phyloP scores from a whole-genome alignment of 345 rosid genomes.

The Anacardium occidentale region DNA sequence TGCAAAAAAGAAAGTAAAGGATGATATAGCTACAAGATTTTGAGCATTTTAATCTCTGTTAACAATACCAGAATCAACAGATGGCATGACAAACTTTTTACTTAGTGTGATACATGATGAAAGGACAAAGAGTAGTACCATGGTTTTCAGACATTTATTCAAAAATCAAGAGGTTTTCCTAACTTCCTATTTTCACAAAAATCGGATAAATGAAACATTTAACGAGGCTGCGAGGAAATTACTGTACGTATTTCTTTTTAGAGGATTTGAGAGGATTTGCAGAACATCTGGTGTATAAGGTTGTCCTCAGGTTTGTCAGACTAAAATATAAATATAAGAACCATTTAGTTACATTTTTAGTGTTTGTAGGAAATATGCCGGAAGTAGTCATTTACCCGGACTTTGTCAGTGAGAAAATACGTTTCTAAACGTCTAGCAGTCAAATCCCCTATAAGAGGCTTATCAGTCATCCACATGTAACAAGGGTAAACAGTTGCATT shows the following conservation, averaged over 20 bases:
- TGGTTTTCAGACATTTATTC: background rate
- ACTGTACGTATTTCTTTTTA: background rate
- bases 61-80: background rate
- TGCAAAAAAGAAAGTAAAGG: background rate
- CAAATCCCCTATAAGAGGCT: background rate
- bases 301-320: background rate
- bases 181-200: background rate
- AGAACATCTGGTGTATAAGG: background rate
- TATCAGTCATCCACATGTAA: background rate
- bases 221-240: background rate
- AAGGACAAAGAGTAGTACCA: background rate
- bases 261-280: background rate
- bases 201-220: background rate
- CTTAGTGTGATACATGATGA: background rate
- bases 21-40: background rate
- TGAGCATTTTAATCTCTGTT: too few relatives aligned
- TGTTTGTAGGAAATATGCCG: background rate
- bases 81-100: background rate
- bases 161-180: background rate
- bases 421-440: background rate
- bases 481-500: too few relatives aligned
- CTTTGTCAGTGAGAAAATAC: background rate
- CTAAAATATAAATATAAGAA: too few relatives aligned
- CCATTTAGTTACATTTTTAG: too few relatives aligned
- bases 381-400: background rate